Conservation (phyloP, 2,329 filamentous ascomycete genomes). For the Pyrenochaeta sp. region DNA sequence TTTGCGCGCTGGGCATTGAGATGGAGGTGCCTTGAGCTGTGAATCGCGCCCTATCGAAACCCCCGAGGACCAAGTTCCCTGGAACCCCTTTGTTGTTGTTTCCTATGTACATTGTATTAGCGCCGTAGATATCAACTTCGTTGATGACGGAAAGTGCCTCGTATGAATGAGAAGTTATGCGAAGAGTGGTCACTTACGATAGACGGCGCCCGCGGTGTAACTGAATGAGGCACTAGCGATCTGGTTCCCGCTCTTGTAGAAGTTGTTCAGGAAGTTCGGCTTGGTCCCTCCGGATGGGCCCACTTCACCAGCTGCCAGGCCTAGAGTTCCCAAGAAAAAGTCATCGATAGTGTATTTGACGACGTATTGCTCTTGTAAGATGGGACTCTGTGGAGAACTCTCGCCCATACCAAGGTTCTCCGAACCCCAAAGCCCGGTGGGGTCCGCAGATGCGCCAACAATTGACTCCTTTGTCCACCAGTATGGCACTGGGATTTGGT, state of each 20-base stretch:
- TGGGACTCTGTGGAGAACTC: constrained; percentile 19
- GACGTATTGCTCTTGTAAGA: constrained; percentile 28
- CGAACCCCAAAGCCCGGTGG: constrained; percentile 22
- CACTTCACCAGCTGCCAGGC: constrained; percentile 25
- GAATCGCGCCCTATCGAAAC: constrained; percentile 50
- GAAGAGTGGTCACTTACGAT: constrained; percentile 37
- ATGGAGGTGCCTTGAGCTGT: constrained; percentile 26
- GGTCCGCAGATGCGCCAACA: constrained; percentile 9
- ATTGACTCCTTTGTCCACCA: constrained; percentile 22
- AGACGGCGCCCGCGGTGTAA: constrained; percentile 46
- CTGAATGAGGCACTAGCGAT: constrained; percentile 43
- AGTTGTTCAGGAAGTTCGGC: constrained; percentile 32
- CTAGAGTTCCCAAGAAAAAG: constrained; percentile 45
- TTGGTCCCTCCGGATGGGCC: constrained; percentile 13
- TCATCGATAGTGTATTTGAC: constrained; percentile 23
- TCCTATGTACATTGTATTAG: constrained; percentile 29
- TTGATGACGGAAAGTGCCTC: neutral
- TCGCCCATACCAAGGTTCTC: constrained; percentile 41
- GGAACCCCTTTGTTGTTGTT: constrained; percentile 34
- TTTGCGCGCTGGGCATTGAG: constrained; percentile 24
- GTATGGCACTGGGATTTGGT: constrained; percentile 25
- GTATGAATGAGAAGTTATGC: neutral
- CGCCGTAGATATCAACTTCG: neutral
- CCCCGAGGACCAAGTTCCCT: constrained; percentile 51
- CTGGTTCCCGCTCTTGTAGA: constrained; percentile 5